Conservation (phyloP, 805 yeast species). For the Blastobotrys robertii region DNA sequence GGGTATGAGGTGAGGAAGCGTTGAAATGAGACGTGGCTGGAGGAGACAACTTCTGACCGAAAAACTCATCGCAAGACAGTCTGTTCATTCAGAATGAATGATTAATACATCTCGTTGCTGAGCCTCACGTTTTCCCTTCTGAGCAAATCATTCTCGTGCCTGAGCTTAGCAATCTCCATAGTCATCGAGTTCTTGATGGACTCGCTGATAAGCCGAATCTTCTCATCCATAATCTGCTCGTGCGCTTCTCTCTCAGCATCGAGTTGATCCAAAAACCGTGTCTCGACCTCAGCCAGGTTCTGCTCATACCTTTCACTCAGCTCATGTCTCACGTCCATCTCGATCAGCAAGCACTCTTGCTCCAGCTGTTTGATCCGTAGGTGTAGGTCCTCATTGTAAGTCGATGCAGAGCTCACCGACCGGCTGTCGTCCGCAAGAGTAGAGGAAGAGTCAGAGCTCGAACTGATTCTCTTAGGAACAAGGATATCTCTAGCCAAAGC, state of each 20-base stretch:
- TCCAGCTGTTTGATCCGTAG: conserved; percentile 17
- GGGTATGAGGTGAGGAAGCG: too few relatives aligned
- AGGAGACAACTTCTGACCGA: too few relatives aligned
- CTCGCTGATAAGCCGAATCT: conserved; percentile 12
- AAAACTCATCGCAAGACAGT: background rate
- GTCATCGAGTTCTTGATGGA: background rate
- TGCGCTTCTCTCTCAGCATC: conserved; percentile 11
- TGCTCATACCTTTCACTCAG: conserved; percentile 24
- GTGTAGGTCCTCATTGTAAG: conserved; percentile 2
- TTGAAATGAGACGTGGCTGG: too few relatives aligned
- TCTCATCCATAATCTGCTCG: conserved; percentile 16
- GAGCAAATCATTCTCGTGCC: conserved; percentile 5
- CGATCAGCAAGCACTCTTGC: conserved; percentile 11
- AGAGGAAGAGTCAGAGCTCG: background rate
- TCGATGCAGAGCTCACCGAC: background rate
- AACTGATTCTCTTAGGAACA: conserved; percentile 12
- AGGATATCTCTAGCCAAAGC: conserved; percentile 21
- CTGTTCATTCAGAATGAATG: background rate
- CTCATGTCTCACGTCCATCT: conserved; percentile 18
- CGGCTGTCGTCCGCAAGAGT: conserved; percentile 5
- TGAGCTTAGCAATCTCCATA: conserved; percentile 3
- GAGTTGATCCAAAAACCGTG: conserved; percentile 17
- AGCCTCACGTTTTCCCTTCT: conserved; percentile 2
- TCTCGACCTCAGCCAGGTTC: conserved; percentile 21
- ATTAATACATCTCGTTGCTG: background rate